Evolutionary conservation across 1,284 basidiomycete genomes (phyloP), one percentile per base, ranked within the genome.

Genomic region (Taiwanofungus camphoratus): DNA sequence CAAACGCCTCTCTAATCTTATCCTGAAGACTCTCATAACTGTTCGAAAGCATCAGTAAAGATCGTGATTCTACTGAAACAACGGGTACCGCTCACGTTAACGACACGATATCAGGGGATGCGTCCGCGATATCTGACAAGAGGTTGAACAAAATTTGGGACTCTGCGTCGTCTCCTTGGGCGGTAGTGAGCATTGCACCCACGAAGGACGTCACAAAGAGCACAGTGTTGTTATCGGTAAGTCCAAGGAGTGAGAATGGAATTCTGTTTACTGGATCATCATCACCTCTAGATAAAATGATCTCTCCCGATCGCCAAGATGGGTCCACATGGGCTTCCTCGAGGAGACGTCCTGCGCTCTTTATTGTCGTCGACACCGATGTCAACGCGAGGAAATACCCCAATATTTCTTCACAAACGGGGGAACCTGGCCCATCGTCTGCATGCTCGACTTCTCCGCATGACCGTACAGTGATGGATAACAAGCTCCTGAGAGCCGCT

Each of bases 341-440:
- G 41, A 92, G 65, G 29, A 92, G 67, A 26, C 63, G 66, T 47
- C 73, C 67, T 54, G 85, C 89, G 5, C 70, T 64, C 16, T 66
- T 63, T 7, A 68, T 64, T 4, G 75, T 78, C 7, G 79, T 77
- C 12, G 82, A 78, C 33, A 82, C 70, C 1, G 92, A 83, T 2
- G 93, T 62, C 13, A 94, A 67, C 2, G 87, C 85, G 26, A 92
- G 64, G 65, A 94, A 90, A 64, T 89, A 93, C 13, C 87, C 87
- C 22, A 92, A 64, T 2, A 77, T 77, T 36, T 88, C 79, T 0
- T 72, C 64, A 35, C 69, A 70, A 21, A 90, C 65, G 8, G 67
- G 61, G 11, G 69, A 60, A 4, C 55, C 59, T 35, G 64, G 59
- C 6, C 65, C 69, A 42, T 69, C 63, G 37, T 67, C 59, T 8